phyloP scores from a whole-genome alignment of 192 early-diverging fungal species.

The Mortierella hygrophila region DNA sequence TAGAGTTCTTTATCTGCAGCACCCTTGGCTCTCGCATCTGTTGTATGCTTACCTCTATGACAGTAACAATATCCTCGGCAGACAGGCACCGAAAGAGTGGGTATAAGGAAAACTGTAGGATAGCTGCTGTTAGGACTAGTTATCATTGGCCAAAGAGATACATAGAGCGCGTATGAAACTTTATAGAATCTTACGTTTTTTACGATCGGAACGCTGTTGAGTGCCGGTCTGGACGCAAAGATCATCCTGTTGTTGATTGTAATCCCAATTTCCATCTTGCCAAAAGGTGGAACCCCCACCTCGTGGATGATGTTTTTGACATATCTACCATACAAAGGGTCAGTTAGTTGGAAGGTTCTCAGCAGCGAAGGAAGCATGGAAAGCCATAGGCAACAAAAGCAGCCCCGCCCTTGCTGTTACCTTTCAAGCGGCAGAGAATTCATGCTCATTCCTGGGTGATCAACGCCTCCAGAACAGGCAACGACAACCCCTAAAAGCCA shows the following conservation, averaged over 20 bases:
- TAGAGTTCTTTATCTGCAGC: neutral
- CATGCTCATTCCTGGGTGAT: conserved; percentile 47
- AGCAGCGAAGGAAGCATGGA: neutral
- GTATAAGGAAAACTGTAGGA: conserved; percentile 77
- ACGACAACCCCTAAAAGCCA: conserved; percentile 78
- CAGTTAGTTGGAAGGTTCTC: neutral
- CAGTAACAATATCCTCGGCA: conserved; percentile 69
- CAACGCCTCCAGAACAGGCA: conserved; percentile 66
- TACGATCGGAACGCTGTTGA: conserved; percentile 79
- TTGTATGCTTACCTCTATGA: conserved; percentile 72
- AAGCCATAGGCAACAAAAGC: neutral
- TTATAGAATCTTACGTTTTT: conserved; percentile 74
- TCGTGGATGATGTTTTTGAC: conserved; percentile 80
- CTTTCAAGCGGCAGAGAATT: conserved; percentile 68
- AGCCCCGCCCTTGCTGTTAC: conserved; percentile 27
- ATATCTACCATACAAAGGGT: conserved; percentile 53
- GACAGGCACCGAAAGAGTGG: conserved; percentile 80
- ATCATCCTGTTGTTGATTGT: conserved; percentile 70
- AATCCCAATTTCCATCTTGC: conserved; percentile 82
- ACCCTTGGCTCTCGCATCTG: neutral
- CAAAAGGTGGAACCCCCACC: conserved; percentile 83
- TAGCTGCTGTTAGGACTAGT: neutral
- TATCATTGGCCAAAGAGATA: neutral
- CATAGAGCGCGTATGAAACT: neutral
- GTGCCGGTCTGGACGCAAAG: conserved; percentile 78